phyloP scores from a whole-genome alignment of 2,329 filamentous ascomycete species.

The Diaporthe humulicola region DNA sequence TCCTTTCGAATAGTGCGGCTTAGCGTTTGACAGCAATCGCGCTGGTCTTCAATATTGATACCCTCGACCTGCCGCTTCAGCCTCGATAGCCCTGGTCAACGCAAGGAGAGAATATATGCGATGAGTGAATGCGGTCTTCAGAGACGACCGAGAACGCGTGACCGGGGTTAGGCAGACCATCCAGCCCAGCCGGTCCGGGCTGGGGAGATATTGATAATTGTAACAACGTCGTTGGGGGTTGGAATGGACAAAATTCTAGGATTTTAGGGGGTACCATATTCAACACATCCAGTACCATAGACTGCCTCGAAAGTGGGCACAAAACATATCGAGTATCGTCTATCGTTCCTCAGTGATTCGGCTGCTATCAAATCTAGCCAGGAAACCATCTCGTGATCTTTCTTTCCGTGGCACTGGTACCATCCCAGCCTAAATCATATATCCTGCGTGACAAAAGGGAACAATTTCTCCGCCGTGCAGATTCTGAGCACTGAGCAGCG shows the following conservation, averaged over 20 bases:
- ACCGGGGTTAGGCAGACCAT: not conserved
- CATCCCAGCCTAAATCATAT: not conserved
- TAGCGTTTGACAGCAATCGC: not conserved
- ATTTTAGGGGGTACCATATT: not conserved
- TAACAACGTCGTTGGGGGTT: not conserved
- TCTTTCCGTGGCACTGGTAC: not conserved
- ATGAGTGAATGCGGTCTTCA: not conserved
- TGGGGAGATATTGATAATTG: not conserved
- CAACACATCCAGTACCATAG: not conserved
- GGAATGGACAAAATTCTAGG: not conserved
- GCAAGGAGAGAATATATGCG: too few relatives aligned
- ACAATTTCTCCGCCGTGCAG: not conserved
- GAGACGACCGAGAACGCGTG: not conserved
- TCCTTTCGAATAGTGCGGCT: not conserved
- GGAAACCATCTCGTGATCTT: not conserved
- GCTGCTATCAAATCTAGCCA: conserved; percentile 10
- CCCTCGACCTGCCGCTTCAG: not conserved
- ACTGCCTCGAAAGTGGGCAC: not conserved
- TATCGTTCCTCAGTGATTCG: not conserved
- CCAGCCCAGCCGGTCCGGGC: not conserved
- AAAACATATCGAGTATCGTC: not conserved
- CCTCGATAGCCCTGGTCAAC: not conserved
- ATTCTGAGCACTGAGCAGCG: not conserved
- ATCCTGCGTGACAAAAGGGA: conserved; percentile 14
- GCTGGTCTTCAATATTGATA: not conserved